Percentiles rank a stretch among this genome's conserved stretches.
Evolutionary conservation across 2,329 filamentous ascomycete genomes (phyloP).

Genomic region (Volutella citrinella): DNA sequence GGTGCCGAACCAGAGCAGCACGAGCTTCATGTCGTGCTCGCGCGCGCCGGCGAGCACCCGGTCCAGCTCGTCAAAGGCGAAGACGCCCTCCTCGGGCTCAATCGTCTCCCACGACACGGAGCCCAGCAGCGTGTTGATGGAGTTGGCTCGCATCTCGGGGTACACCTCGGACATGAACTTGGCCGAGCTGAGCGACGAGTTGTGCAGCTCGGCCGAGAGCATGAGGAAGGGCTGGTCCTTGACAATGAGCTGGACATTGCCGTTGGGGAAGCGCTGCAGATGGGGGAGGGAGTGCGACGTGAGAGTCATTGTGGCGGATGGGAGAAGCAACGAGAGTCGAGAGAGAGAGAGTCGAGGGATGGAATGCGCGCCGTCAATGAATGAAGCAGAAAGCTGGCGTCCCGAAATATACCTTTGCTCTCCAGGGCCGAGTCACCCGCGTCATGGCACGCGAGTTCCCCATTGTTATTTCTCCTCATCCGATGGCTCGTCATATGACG

Average conservation of each 20-base stretch:
- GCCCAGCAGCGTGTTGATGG: conserved; percentile 36
- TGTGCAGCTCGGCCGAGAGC: conserved; percentile 34
- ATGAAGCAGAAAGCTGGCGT: conserved; percentile 4
- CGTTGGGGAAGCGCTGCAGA: conserved; percentile 19
- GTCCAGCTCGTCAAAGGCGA: conserved; percentile 34
- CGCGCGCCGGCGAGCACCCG: conserved; percentile 29
- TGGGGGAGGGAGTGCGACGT: conserved; percentile 11
- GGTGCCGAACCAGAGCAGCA: conserved; percentile 37
- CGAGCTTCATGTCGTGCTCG: conserved; percentile 30
- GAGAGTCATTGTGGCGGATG: conserved; percentile 13
- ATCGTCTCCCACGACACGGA: conserved; percentile 36
- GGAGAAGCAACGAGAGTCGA: neutral
- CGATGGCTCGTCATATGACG: too few relatives aligned
- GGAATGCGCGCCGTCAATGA: too few relatives aligned
- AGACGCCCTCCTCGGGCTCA: conserved; percentile 33
- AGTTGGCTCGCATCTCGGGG: conserved; percentile 29
- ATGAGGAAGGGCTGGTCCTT: conserved; percentile 36
- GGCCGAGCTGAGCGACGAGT: conserved; percentile 33
- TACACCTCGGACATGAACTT: conserved; percentile 31
- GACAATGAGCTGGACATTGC: conserved; percentile 33
- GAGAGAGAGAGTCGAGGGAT: too few relatives aligned
- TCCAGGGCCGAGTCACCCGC: too few relatives aligned
- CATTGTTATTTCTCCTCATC: neutral
- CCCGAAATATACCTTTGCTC: too few relatives aligned
- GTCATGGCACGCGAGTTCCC: too few relatives aligned